Evolutionary conservation across 768 basidiomycete species (phyloP).

Genomic region (Russula sp.): DNA sequence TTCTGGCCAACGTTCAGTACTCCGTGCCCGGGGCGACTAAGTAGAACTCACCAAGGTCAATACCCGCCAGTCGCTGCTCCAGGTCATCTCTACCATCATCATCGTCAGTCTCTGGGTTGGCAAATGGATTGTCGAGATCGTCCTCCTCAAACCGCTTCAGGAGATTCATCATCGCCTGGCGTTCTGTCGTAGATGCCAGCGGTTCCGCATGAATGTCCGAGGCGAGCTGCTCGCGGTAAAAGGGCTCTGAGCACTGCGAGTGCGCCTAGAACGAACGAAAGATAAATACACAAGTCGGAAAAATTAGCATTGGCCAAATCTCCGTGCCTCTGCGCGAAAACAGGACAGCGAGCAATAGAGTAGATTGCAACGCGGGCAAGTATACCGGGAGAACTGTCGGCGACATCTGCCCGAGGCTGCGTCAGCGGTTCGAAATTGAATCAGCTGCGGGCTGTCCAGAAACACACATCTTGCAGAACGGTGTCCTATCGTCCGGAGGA

Average conservation of each 20-base stretch:
- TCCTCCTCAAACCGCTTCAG: constrained; percentile 71
- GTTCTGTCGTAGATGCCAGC: constrained; percentile 52
- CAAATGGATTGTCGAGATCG: constrained; percentile 35
- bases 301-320: background rate
- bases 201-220: constrained; percentile 51
- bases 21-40: background rate
- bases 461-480: constrained; percentile 16
- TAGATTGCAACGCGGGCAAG: constrained; percentile 75
- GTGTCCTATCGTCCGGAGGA: background rate
- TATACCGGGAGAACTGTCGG: constrained; percentile 72
- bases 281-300: background rate
- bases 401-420: constrained; percentile 47
- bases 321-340: constrained; percentile 48
- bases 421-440: background rate
- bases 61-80: constrained; percentile 42
- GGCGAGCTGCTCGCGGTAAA: constrained; percentile 73
- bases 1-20: constrained; percentile 35
- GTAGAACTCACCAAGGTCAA: constrained; percentile 55
- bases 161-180: constrained; percentile 59
- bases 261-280: constrained; percentile 41
- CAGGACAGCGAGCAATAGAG: constrained; percentile 76
- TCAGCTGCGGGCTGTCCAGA: background rate
- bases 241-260: constrained; percentile 70
- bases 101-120: constrained; percentile 32
- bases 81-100: constrained; percentile 37